A percentile compares a stretch with the other conserved stretches of the same genome.
These are phyloP conservation scores for Nevesoporus exiguus DNA, from an alignment of 768 basidiomycete genomes.

Conservation along the genomic window DNA sequence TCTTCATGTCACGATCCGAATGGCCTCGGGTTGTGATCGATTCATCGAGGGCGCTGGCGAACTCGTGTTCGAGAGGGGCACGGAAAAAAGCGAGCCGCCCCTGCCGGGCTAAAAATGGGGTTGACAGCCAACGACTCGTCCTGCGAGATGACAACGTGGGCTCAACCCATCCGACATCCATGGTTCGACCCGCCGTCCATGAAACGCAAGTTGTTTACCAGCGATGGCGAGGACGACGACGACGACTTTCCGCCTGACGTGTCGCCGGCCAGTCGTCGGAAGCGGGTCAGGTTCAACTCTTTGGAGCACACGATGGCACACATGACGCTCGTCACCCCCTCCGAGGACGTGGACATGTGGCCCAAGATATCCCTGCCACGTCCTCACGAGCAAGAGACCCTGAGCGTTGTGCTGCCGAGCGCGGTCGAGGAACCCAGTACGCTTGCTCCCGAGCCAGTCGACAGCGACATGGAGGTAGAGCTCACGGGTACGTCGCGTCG, in stretches of 20 bases:
- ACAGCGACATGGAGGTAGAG: conserved; percentile 57
- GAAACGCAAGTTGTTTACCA: conserved; percentile 38
- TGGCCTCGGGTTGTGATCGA: no score
- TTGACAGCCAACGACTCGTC: neutral
- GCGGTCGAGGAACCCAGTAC: conserved; percentile 42
- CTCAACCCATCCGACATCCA: conserved; percentile 38
- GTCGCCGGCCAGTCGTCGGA: conserved; percentile 36
- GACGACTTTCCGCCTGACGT: conserved; percentile 9
- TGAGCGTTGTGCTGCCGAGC: conserved; percentile 29
- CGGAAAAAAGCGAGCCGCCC: no score
- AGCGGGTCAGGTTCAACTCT: conserved; percentile 46
- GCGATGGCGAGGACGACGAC: conserved; percentile 9
- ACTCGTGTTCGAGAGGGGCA: no score
- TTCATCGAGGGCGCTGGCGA: no score
- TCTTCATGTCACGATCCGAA: no score
- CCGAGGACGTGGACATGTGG: conserved; percentile 21
- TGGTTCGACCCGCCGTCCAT: conserved; percentile 40
- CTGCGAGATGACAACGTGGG: conserved; percentile 30
- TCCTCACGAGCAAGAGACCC: conserved; percentile 5
- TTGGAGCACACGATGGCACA: conserved; percentile 59
- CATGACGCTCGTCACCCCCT: conserved; percentile 31
- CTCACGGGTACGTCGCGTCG: conserved; percentile 50
- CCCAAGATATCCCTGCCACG: conserved; percentile 5
- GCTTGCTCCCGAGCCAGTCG: conserved; percentile 46
- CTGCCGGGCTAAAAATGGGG: neutral